phyloP scores from a whole-genome alignment of 768 basidiomycete species.

The Rhizopogon vinicolor region DNA sequence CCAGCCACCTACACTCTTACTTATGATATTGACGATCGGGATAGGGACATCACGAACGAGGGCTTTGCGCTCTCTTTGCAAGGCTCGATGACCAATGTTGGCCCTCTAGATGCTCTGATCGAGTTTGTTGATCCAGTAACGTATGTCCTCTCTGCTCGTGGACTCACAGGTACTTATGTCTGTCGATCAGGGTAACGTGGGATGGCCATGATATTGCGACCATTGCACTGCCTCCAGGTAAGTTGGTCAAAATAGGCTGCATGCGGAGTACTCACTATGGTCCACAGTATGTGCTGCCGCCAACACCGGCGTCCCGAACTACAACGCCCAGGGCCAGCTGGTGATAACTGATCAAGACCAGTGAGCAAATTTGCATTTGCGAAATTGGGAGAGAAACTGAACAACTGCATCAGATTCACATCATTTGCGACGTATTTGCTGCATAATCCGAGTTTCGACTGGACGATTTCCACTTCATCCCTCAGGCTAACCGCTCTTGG shows the following conservation, averaged over 20 bases:
- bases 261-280: not conserved
- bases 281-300: constrained; percentile 60
- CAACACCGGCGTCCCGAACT: constrained; percentile 61
- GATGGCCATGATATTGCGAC: constrained; percentile 58
- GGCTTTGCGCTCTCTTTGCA: constrained; percentile 61
- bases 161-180: not conserved
- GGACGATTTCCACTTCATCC: constrained; percentile 65
- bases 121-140: constrained; percentile 58
- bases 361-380: constrained; percentile 29
- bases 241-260: constrained; percentile 3
- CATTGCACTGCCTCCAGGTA: constrained; percentile 58
- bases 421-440: constrained; percentile 61
- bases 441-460: constrained; percentile 59
- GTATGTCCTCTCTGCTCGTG: constrained; percentile 30
- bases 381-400: not conserved
- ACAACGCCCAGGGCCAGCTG: constrained; percentile 45
- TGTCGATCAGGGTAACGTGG: constrained; percentile 48
- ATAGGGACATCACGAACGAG: constrained; percentile 49
- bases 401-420: constrained; percentile 43
- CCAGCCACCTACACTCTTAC: not conserved
- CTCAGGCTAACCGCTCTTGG: constrained; percentile 63
- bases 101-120: constrained; percentile 67
- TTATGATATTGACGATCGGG: constrained; percentile 43
- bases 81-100: constrained; percentile 57
- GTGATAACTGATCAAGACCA: constrained; percentile 48